Base-by-base conservation (phyloP, 2,329 filamentous ascomycete genomes). In the Leptographium radiaticola region DNA sequence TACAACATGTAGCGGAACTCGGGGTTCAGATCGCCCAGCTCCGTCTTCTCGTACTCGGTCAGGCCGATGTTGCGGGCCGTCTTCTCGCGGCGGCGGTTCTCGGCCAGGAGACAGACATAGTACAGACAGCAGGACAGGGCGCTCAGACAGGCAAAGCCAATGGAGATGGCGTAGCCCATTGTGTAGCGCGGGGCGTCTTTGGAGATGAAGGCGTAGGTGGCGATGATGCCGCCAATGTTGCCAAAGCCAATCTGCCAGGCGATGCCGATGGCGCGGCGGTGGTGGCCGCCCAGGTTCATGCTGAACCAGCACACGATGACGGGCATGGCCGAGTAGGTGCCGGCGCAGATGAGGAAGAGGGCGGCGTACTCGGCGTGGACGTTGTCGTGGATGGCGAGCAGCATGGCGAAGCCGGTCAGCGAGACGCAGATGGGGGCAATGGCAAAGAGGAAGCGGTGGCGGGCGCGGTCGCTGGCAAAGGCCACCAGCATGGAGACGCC, bases 301-400 rank as follows among this genome's bases (percentile, higher is more conserved):
- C 84, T 84, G 67, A 85, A 89, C 86, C 86, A 90, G 66, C 85
- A 89, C 9, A 89, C 79, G 45, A 89, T 80, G 34, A 95, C 83
- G 0, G 91, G 89, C 85, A 95, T 90, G n/a, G 89, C 87, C 1
- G 81, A 83, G 68, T 94, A 96, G 0, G 80, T 77, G 50, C 88
- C 88, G 70, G 83, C 83, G 2, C 87, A 84, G 50, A 94, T 80
- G 36, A 96, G 72, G 72, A 94, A 95, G 0, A 96, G 75, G 0
- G 85, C 87, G 0, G 74, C 85, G 62, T 95, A 96, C 65, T 93
- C 78, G 8, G 87, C 69, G 13, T 75, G 58, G 0, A 70, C 72
- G 65, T 88, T 78, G 63, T 86, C 69, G 66, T 91, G 85, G 6
- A 91, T 79, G 12, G 73, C 71, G 49, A 94, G 70, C 9, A 95